Conservation (phyloP, 495 filamentous ascomycete species). For the Xylaria scruposa region DNA sequence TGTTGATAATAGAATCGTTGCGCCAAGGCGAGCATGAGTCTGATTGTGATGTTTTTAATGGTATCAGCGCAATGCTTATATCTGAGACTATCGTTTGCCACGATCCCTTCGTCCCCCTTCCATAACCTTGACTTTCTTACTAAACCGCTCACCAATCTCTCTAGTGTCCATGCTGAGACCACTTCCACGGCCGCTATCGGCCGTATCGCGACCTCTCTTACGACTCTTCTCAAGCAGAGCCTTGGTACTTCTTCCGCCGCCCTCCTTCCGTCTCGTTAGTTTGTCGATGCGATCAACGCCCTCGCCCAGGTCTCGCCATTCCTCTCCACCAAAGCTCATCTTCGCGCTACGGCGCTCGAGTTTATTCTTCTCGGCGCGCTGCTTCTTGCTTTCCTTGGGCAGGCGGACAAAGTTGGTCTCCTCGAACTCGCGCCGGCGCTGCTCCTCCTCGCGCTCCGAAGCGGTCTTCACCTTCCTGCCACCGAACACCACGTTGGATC, state of each 20-base stretch:
- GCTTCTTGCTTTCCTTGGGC: conserved; percentile 82
- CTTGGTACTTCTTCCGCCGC: conserved; percentile 58
- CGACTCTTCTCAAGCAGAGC: conserved; percentile 78
- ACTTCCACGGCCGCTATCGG: conserved; percentile 63
- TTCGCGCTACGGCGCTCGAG: conserved; percentile 47
- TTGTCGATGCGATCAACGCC: conserved; percentile 79
- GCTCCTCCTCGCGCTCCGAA: conserved; percentile 71
- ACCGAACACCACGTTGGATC: conserved; percentile 74
- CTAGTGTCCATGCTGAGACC: conserved; percentile 49
- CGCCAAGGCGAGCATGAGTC: background rate
- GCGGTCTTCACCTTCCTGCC: conserved; percentile 77
- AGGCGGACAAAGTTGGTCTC: conserved; percentile 86
- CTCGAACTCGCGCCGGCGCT: conserved; percentile 78
- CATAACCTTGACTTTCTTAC: conserved; percentile 75
- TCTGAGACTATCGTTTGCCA: conserved; percentile 45
- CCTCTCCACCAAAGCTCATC: conserved; percentile 79
- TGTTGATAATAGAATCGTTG: background rate
- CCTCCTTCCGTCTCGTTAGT: conserved; percentile 66
- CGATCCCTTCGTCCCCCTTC: conserved; percentile 63
- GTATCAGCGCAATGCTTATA: background rate
- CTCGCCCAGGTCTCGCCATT: conserved; percentile 78
- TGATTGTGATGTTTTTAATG: background rate
- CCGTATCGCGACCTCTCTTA: conserved; percentile 67
- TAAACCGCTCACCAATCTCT: conserved; percentile 71
- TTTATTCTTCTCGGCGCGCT: conserved; percentile 59